A percentile compares a stretch with the other conserved stretches of the same genome.
These are phyloP conservation scores for Telopea speciosissima DNA, from an alignment of 177 flowering plant genomes.

Conservation along the genomic window DNA sequence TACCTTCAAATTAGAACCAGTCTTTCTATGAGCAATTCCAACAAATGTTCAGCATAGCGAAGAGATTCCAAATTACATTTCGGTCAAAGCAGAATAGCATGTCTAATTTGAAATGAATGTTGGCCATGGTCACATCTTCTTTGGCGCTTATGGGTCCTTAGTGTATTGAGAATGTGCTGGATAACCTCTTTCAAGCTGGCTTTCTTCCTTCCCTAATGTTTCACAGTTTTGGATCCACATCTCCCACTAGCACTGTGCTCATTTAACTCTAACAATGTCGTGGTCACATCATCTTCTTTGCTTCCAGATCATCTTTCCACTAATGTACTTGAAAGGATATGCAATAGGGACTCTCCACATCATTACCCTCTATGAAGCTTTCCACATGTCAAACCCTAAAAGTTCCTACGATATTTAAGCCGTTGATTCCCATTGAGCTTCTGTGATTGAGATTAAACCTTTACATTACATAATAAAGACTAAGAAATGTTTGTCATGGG, in stretches of 20 bases:
- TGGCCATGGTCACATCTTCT: slow-evolving; percentile 2
- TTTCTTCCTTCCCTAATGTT: slow-evolving; percentile 25
- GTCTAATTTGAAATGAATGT: background rate
- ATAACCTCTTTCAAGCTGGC: slow-evolving; percentile 30
- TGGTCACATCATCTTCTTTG: slow-evolving; percentile 19
- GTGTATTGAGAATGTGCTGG: slow-evolving; percentile 12
- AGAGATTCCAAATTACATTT: background rate
- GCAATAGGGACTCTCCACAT: too few species aligned
- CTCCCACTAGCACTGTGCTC: slow-evolving; percentile 36
- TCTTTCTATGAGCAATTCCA: background rate
- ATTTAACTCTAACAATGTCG: slow-evolving; percentile 28
- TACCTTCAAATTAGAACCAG: background rate
- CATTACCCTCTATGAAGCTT: too few species aligned
- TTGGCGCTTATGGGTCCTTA: slow-evolving; percentile 9
- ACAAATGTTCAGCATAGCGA: background rate
- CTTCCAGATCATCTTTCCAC: too few species aligned
- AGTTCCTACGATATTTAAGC: too few species aligned
- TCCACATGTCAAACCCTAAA: too few species aligned
- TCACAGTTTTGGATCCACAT: slow-evolving; percentile 26
- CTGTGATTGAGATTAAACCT: too few species aligned
- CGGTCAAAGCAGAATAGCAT: background rate
- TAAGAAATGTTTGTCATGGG: too few species aligned
- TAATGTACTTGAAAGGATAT: too few species aligned
- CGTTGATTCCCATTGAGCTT: too few species aligned
- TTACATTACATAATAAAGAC: too few species aligned